Conservation (phyloP, 2,329 filamentous ascomycete genomes). For the Fusarium buxicola region DNA sequence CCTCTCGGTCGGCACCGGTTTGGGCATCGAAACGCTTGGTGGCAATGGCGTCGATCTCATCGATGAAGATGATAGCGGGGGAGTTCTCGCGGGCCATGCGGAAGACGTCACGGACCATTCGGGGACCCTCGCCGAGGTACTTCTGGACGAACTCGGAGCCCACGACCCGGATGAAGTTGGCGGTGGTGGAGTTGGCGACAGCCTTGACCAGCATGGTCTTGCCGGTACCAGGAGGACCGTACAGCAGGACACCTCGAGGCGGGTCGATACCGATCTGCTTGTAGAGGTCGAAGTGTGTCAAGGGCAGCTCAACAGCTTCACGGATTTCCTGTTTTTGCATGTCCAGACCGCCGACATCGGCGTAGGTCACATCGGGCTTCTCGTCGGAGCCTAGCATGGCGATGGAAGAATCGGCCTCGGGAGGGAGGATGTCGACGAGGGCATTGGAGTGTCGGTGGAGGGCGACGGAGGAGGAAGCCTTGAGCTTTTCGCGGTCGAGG, state of each 20-base stretch:
- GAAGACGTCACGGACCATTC: constrained; percentile 99
- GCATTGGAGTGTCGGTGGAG: constrained; percentile 98
- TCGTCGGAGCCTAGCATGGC: constrained; percentile 97
- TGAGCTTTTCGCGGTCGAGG: constrained; percentile 96
- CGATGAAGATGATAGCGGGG: constrained; percentile 98
- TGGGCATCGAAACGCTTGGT: constrained; percentile 99
- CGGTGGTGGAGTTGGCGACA: constrained; percentile 97
- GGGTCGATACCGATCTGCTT: constrained; percentile 99
- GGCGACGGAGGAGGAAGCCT: constrained; percentile 96
- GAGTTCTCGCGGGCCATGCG: constrained; percentile 99
- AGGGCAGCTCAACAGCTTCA: constrained; percentile 94
- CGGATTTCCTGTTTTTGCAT: constrained; percentile 99
- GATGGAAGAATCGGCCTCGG: constrained; percentile 97
- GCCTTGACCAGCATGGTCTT: constrained; percentile 99
- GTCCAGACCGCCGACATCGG: constrained; percentile 95
- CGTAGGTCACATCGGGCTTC: constrained; percentile 98
- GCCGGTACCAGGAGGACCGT: constrained; percentile 94
- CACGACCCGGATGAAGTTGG: constrained; percentile 97
- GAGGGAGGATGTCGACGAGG: constrained; percentile 97
- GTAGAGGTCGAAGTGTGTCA: constrained; percentile 98
- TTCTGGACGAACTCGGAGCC: constrained; percentile 99
- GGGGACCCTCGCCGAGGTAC: constrained; percentile 95
- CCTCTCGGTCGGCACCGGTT: constrained; percentile 96
- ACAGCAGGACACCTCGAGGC: constrained; percentile 93
- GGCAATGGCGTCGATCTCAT: constrained; percentile 98